A percentile compares a stretch with the other conserved stretches of the same genome.
phyloP scores from a whole-genome alignment of 495 filamentous ascomycete species.

The Xylaria grammica region DNA sequence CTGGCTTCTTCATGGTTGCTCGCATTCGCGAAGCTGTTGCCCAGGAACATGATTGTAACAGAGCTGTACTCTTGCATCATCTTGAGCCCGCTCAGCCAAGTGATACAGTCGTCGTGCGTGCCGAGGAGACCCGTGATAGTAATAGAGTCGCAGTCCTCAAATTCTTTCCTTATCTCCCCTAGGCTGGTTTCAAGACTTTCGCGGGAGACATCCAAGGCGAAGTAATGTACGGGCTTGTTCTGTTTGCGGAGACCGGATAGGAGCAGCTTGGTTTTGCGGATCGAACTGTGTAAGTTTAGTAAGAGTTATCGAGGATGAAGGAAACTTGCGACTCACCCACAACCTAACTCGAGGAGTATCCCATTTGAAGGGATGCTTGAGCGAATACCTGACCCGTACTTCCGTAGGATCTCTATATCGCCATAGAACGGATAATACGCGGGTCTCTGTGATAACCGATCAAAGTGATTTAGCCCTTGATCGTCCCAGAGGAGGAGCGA shows the following conservation, averaged over 20 bases:
- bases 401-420: constrained; percentile 1
- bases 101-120: constrained; percentile 10
- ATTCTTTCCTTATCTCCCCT: background rate
- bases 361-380: background rate
- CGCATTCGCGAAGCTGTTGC: constrained; percentile 11
- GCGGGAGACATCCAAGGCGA: constrained; percentile 11
- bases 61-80: background rate
- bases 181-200: constrained; percentile 6
- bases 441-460: constrained; percentile 4
- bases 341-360: constrained; percentile 12
- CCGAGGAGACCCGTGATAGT: constrained; percentile 10
- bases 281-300: background rate
- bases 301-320: background rate
- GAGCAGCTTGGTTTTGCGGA: constrained; percentile 12
- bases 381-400: background rate
- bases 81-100: constrained; percentile 1
- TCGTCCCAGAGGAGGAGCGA: constrained; percentile 16
- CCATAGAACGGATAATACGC: constrained; percentile 8
- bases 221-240: constrained; percentile 6
- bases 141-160: background rate
- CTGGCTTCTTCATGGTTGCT: background rate
- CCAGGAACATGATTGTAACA: constrained; percentile 12
- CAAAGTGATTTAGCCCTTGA: background rate
- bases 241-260: background rate
- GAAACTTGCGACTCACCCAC: constrained; percentile 3